Evolutionary conservation across 441 rosid species (phyloP), one percentile per base, ranked within the genome.

Genomic region (Eruca vesicaria): DNA sequence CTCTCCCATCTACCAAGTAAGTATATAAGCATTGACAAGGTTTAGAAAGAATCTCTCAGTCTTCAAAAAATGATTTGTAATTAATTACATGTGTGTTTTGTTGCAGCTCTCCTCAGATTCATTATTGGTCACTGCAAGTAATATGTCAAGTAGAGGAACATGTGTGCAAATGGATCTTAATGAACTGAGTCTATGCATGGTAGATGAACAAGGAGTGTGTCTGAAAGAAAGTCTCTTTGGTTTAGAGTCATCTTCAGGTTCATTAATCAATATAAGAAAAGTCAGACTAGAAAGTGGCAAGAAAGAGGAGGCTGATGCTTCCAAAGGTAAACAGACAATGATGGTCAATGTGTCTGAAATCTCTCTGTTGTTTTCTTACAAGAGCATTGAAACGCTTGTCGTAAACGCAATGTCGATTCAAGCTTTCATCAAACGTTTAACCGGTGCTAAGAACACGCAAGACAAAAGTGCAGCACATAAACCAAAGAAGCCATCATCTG

Each of bases 141-240:
- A 94, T 81, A 76, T 88, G 79, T 94, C 98, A 78, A 85, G 76
- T 71, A 80, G 56, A 68, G 97, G 95, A 80, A 84, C 92, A 70
- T 71, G 87, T 23, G 90, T 90, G 57, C 90, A 96, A 74, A 83
- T 87, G 93, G 98, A 94, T 73, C 92, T 96, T 76, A 96, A 93
- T 74, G 98, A 92, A 77, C 74, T 96, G 56, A 92, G 86, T 85
- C 80, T 96, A 78, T 87, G 89, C 85, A 82, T 84, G 91, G 91
- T 87, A 67, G 98, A 91, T 78, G 99, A 92, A 84, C 87, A 92
- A 78, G 82, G 87, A 66, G 91, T 84, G 81, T 90, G 84, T 80
- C 80, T 88, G 77, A 92, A 88, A 81, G 98, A 90, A 83, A 87
- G 88, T 76, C 89, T 89, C 50, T 96, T 92, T 67, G 87, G 93